A percentile compares a stretch with the other conserved stretches of the same genome.
Evolutionary conservation across 768 basidiomycete species (phyloP).

Genomic region (Lactarius vividus): DNA sequence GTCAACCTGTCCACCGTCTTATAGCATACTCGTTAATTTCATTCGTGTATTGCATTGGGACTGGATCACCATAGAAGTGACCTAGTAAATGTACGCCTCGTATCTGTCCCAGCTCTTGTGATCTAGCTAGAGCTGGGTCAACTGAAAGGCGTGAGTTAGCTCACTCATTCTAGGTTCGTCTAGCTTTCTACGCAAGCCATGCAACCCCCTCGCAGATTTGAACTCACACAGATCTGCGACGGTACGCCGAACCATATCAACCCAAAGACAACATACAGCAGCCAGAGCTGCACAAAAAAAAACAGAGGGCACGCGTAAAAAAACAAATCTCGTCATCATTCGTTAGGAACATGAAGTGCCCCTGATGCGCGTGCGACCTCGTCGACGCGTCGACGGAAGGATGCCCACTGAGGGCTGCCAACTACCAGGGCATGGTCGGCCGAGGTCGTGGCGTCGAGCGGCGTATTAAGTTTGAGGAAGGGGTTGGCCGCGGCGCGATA

Average conservation of each 20-base stretch:
- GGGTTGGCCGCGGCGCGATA: conserved; percentile 82
- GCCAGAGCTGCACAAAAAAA: background rate
- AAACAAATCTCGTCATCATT: conserved; percentile 17
- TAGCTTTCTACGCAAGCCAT: conserved; percentile 16
- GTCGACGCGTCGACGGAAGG: conserved; percentile 68
- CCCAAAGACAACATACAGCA: background rate
- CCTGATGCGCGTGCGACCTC: conserved; percentile 66
- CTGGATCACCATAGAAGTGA: background rate
- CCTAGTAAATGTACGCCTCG: conserved; percentile 53
- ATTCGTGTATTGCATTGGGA: background rate
- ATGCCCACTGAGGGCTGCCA: conserved; percentile 65
- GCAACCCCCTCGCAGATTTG: conserved; percentile 18
- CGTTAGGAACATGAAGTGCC: conserved; percentile 31
- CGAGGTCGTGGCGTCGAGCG: conserved; percentile 26
- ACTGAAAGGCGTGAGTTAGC: conserved; percentile 54
- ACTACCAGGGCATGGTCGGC: conserved; percentile 48
- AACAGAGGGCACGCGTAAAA: background rate
- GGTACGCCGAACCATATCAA: conserved; percentile 17
- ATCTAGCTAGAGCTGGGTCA: conserved; percentile 76
- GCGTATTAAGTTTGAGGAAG: conserved; percentile 65
- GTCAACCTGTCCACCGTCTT: background rate
- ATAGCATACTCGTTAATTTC: background rate
- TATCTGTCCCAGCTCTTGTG: conserved; percentile 88
- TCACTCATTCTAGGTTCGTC: conserved; percentile 53
- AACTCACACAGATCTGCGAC: conserved; percentile 13